These are phyloP conservation scores for Plantago ovata DNA, from an alignment of 257 asterid genomes.

Conservation along the genomic window DNA sequence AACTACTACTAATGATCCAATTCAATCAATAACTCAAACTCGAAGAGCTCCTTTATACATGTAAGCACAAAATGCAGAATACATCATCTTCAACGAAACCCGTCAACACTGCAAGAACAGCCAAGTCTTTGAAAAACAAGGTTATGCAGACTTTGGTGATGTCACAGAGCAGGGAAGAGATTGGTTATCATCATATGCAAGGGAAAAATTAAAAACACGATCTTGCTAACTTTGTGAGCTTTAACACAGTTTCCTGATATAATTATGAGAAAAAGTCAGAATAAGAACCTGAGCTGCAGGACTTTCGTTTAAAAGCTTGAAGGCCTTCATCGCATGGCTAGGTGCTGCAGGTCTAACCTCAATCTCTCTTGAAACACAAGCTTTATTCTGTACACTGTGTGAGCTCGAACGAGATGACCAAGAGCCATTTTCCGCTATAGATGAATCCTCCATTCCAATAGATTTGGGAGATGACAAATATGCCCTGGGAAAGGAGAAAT, in stretches of 20 bases:
- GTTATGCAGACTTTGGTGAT: too few relatives aligned
- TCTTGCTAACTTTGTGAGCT: too few relatives aligned
- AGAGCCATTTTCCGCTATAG: conserved; percentile 16
- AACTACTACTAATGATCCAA: too few relatives aligned
- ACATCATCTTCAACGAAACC: too few relatives aligned
- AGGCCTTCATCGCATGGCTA: conserved; percentile 50
- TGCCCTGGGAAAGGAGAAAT: conserved; percentile 41
- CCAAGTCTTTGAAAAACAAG: too few relatives aligned
- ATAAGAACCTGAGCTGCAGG: conserved; percentile 48
- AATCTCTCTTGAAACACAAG: conserved; percentile 23
- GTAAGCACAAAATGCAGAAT: too few relatives aligned
- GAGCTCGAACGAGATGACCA: conserved; percentile 25
- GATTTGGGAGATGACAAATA: conserved; percentile 36
- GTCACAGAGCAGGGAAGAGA: too few relatives aligned
- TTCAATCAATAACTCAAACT: too few relatives aligned
- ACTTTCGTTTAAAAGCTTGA: conserved; percentile 45
- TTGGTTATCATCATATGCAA: too few relatives aligned
- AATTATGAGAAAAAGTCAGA: neutral
- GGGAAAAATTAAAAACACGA: too few relatives aligned
- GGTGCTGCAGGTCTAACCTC: conserved; percentile 30
- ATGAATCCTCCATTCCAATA: conserved; percentile 27
- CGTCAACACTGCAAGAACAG: too few relatives aligned
- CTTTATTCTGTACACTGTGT: conserved; percentile 25
- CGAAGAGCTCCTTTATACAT: too few relatives aligned
- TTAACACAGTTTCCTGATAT: neutral